Evolutionary conservation across 2,329 filamentous ascomycete species (phyloP).

Genomic region (Thelonectria blattea): DNA sequence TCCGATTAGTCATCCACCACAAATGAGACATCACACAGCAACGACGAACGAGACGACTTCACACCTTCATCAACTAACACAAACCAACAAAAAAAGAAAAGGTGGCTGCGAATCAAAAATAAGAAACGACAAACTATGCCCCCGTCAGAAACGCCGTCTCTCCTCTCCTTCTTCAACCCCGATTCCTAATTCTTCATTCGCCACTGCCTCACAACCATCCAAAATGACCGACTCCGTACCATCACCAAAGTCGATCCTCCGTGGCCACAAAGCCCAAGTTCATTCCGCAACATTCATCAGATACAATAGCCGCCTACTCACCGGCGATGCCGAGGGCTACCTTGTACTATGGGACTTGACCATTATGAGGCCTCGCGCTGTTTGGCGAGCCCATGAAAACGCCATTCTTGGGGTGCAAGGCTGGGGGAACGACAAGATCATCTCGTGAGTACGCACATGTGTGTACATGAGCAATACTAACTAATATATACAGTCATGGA

Average conservation of each 20-base stretch:
- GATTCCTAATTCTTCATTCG: background rate
- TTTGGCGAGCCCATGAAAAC: conserved; percentile 85
- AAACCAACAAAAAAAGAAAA: background rate
- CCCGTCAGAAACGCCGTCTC: background rate
- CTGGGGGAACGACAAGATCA: conserved; percentile 75
- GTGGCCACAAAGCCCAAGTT: conserved; percentile 82
- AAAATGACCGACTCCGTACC: conserved; percentile 41
- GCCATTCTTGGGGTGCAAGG: conserved; percentile 76
- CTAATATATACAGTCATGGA: conserved; percentile 70
- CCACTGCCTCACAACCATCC: background rate
- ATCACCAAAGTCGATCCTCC: conserved; percentile 69
- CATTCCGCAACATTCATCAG: conserved; percentile 78
- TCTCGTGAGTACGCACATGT: conserved; percentile 68
- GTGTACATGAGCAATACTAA: background rate
- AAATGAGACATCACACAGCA: background rate
- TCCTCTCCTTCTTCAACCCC: background rate
- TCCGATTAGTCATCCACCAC: background rate
- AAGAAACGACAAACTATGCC: background rate
- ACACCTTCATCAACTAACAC: background rate
- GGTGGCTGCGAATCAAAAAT: background rate
- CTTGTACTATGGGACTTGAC: conserved; percentile 84
- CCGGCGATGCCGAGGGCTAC: conserved; percentile 90
- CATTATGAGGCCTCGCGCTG: conserved; percentile 78
- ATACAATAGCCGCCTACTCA: conserved; percentile 76
- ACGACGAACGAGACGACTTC: background rate